These are phyloP conservation scores for Xylariaceae sp. DNA, from an alignment of 2,329 filamentous ascomycete species.

Conservation along the genomic window DNA sequence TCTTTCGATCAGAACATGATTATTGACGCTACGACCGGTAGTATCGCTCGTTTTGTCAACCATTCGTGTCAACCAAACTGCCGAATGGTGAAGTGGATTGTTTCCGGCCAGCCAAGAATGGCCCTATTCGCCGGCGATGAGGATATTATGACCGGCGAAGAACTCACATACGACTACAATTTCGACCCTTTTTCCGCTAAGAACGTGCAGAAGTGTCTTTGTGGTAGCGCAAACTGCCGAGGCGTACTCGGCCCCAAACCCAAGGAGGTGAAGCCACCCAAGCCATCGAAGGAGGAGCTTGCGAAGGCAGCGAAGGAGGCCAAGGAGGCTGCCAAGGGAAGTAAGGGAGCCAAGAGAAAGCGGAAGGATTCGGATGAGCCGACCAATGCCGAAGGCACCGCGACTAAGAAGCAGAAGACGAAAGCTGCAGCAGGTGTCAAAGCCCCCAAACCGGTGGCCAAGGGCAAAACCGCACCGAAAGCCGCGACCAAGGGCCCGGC, in stretches of 20 bases:
- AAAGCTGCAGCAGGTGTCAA: constrained; percentile 35
- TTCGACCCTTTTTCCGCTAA: constrained; percentile 65
- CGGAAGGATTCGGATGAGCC: constrained; percentile 46
- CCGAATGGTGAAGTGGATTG: constrained; percentile 96
- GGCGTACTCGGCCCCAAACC: constrained; percentile 59
- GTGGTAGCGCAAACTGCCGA: constrained; percentile 58
- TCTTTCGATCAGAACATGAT: constrained; percentile 98
- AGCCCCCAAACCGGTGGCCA: constrained; percentile 32
- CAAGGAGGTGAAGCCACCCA: constrained; percentile 47
- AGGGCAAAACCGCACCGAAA: constrained; percentile 31
- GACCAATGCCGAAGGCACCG: constrained; percentile 26
- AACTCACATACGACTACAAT: constrained; percentile 89
- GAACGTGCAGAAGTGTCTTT: constrained; percentile 63
- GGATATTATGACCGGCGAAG: constrained; percentile 90
- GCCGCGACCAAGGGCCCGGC: constrained; percentile 31
- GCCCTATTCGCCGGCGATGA: constrained; percentile 87
- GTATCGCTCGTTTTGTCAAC: constrained; percentile 95
- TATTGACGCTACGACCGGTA: constrained; percentile 92
- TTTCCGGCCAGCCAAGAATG: constrained; percentile 90
- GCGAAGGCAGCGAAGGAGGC: constrained; percentile 32
- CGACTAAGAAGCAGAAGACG: constrained; percentile 45
- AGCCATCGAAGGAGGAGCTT: constrained; percentile 41
- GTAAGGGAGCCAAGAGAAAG: constrained; percentile 55
- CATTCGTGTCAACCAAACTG: constrained; percentile 97
- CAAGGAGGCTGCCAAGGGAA: constrained; percentile 39